Conservation (phyloP, 148 eudicot species). For the Spergularia marina region DNA sequence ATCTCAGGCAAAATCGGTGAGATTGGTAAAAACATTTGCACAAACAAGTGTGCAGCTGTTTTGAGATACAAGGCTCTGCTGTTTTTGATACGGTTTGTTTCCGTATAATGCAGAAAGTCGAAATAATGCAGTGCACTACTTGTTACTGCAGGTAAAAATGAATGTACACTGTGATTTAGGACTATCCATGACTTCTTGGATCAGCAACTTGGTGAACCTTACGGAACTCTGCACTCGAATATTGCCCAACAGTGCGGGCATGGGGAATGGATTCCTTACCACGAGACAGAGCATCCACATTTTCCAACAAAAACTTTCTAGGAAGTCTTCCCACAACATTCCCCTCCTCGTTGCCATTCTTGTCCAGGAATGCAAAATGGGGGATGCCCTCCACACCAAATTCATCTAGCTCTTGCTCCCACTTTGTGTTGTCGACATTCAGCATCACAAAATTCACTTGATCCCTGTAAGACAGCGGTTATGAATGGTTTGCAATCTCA, state of each 20-base stretch:
- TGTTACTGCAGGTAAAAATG: background rate
- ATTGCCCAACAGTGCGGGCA: slow-evolving; percentile 85
- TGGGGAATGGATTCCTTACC: slow-evolving; percentile 78
- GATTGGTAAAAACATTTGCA: no score
- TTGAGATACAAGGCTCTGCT: no score
- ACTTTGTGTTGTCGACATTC: slow-evolving; percentile 94
- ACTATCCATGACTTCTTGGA: slow-evolving; percentile 98
- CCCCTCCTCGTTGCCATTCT: slow-evolving; percentile 85
- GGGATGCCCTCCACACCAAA: slow-evolving; percentile 99
- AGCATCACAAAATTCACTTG: slow-evolving; percentile 95
- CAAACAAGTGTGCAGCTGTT: no score
- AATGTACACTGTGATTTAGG: slow-evolving; percentile 2
- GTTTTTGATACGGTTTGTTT: background rate
- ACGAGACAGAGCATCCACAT: slow-evolving; percentile 81
- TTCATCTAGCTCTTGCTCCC: slow-evolving; percentile 99
- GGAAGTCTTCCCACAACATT: slow-evolving; percentile 92
- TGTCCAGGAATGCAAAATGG: slow-evolving; percentile 94
- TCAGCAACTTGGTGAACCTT: slow-evolving; percentile 76
- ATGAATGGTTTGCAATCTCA: background rate
- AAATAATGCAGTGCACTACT: background rate
- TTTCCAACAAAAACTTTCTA: slow-evolving; percentile 58
- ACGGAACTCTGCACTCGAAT: slow-evolving; percentile 72
- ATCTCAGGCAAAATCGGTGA: no score
- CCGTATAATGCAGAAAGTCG: background rate
- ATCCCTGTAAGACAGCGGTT: slow-evolving; percentile 46